Conservation (phyloP, 2,329 filamentous ascomycete species). For the Exserohilum turcica region DNA sequence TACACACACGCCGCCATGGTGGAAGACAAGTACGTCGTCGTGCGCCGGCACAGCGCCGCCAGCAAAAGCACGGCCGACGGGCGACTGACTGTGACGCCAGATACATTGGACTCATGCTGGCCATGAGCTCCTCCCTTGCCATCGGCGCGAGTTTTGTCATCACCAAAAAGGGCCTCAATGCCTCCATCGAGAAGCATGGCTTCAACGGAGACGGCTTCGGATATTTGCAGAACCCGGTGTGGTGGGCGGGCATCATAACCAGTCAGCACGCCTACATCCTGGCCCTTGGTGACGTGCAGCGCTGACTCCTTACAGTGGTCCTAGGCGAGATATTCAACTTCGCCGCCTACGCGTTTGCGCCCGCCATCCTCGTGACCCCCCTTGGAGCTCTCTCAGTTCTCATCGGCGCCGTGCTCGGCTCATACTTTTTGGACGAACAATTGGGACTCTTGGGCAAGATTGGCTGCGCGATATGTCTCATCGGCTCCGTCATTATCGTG, state of each 20-base stretch:
- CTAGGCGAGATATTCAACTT: conserved; percentile 96
- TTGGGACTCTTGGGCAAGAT: conserved; percentile 90
- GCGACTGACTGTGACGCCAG: conserved; percentile 40
- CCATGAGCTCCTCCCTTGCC: conserved; percentile 48
- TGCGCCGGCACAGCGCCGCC: conserved; percentile 1
- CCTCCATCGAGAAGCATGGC: conserved; percentile 87
- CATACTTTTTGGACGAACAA: conserved; percentile 90
- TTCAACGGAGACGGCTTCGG: conserved; percentile 96
- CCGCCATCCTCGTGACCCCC: conserved; percentile 96
- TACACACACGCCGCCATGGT: conserved; percentile 32
- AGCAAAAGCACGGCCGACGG: background rate
- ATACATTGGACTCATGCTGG: conserved; percentile 50
- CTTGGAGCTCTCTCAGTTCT: conserved; percentile 91
- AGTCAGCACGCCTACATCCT: conserved; percentile 60
- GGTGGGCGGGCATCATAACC: conserved; percentile 94
- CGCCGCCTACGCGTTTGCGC: conserved; percentile 95
- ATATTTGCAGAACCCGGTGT: conserved; percentile 91
- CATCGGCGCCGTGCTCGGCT: conserved; percentile 91
- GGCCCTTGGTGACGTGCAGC: background rate
- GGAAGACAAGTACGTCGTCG: conserved; percentile 49
- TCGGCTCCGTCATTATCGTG: conserved; percentile 96
- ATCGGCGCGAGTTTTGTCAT: conserved; percentile 91
- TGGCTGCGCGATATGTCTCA: conserved; percentile 93
- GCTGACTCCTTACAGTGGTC: conserved; percentile 66
- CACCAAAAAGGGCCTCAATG: conserved; percentile 96